Evolutionary conservation across 2,329 filamentous ascomycete genomes (phyloP).

Genomic region (Hymenoscyphus scutula): DNA sequence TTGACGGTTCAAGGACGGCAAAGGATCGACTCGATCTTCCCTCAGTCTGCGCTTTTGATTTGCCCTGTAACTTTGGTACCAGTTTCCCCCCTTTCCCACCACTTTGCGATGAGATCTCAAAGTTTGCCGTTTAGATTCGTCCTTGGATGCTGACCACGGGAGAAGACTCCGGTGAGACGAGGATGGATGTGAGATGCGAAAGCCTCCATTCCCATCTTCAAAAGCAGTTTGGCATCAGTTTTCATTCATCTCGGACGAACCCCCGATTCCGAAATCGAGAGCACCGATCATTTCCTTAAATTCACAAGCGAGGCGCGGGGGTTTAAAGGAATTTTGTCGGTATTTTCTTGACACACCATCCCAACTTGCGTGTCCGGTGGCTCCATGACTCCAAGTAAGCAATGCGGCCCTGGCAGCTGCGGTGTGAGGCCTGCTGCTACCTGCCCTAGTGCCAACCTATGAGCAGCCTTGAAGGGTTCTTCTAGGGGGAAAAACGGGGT

Average conservation of each 20-base stretch:
- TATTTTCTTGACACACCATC: constrained; percentile 1
- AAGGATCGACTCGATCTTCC: not conserved
- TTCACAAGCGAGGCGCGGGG: not conserved
- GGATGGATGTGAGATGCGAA: constrained; percentile 2
- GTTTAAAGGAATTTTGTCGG: not conserved
- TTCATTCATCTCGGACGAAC: not conserved
- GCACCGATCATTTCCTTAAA: not conserved
- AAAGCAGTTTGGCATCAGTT: not conserved
- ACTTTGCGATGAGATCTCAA: not conserved
- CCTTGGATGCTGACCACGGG: not conserved
- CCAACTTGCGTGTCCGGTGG: constrained; percentile 1
- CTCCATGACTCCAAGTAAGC: constrained; percentile 5
- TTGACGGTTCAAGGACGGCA: not conserved
- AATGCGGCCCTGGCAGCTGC: constrained; percentile 2
- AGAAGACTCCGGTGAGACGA: not conserved
- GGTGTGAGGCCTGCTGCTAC: not conserved
- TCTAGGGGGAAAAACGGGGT: not conserved
- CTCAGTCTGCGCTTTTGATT: not conserved
- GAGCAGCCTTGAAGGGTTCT: not conserved
- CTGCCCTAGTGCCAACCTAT: constrained; percentile 1
- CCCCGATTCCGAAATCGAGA: not conserved
- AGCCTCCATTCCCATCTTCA: not conserved
- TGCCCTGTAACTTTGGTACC: not conserved
- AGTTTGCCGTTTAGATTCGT: not conserved
- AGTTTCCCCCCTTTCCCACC: not conserved